Evolutionary conservation across 257 asterid genomes (phyloP), one percentile per base, ranked within the genome.

Genomic region (Nicotiana attenuata): DNA sequence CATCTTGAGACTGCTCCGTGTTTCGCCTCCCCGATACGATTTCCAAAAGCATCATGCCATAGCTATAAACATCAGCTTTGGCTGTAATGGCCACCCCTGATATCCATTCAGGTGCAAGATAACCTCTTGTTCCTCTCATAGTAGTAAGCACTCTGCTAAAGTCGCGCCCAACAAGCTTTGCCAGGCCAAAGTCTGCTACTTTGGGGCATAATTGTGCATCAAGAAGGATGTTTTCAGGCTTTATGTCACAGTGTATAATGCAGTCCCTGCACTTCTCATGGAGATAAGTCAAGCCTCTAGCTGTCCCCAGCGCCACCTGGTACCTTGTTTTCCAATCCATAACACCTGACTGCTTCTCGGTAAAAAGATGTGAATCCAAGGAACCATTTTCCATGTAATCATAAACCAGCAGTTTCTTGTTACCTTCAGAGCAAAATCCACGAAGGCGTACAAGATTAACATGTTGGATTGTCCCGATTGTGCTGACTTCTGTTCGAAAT

Each of bases 181-280:
- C 91, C 65, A 89, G 82, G 61, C 93, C 93, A 59, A 90, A 90
- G 69, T 90, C 93, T 47, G 91, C 92, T 9, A 90, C 88, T 75
- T 89, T 90, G 5, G 93, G 91, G 84, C 87, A 86, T 45, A 87
- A 77, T 57, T 87, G 87, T 33, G 86, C 76, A 65, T 89, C 91
- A 3, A 87, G 71, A 26, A 89, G 85, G 63, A 88, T 83, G 84
- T 90, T 90, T 77, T 89, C 92, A 5, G 91, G 92, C 82, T 90
- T 90, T 22, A 90, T 85, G 60, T 90, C 92, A 61, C 92, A 87
- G 64, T 87, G 92, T 53, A 89, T 89, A 41, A 89, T 89, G 90
- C 88, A 85, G 57, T 89, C 89, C 63, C 92, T 75, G 57, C 92
- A 90, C 66, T 90, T 86, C 83, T 90, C 93, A 52, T 90, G 93